Evolutionary conservation across 352 stramenopile genomes (phyloP), one percentile per base, ranked within the genome.

Genomic region (Pythium periplocum): DNA sequence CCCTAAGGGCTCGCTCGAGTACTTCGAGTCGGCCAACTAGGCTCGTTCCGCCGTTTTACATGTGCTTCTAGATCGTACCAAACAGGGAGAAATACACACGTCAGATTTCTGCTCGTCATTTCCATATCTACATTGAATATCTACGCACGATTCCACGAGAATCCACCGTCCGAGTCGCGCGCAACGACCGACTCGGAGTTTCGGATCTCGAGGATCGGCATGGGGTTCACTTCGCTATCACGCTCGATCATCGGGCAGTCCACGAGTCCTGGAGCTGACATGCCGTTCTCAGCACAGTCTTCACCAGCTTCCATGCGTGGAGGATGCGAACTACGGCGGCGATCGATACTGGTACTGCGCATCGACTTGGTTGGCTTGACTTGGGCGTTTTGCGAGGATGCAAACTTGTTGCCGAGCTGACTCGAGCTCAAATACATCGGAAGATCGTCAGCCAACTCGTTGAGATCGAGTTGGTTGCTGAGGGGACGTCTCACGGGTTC

Each of bases 161-260:
- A 61, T 3, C 11, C 41, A 30, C 17, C 12, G 38, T 60, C 54
- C 30, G 54, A 60, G 34, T 62, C 55, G 33, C 4, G 53, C 10
- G 48, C 52, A 7, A 64, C 7, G 4, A 64, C 42, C 37, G 62
- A 69, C 47, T 70, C 66, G 41, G 69, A 70, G 6, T 26, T 51
- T 4, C 59, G 56, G 38, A 51, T 55, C 49, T 78, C 69, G 2
- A 75, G 59, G 42, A 78, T 64, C 3, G 66, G 57, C 12, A 78
- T 51, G 30, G 54, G 60, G 48, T 49, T 51, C 17, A 26, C 17
- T 47, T 73, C 59, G 43, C 66, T 74, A 17, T 62, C 61, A 37
- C 62, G 48, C 34, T 78, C 66, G 36, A 78, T 78, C 69, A 78
- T 78, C n/a, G 66, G 66, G 39, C 65, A 75, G 12, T 75, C 66